phyloP scores from a whole-genome alignment of 129 eudicot genomes.

The Tagetes patula region DNA sequence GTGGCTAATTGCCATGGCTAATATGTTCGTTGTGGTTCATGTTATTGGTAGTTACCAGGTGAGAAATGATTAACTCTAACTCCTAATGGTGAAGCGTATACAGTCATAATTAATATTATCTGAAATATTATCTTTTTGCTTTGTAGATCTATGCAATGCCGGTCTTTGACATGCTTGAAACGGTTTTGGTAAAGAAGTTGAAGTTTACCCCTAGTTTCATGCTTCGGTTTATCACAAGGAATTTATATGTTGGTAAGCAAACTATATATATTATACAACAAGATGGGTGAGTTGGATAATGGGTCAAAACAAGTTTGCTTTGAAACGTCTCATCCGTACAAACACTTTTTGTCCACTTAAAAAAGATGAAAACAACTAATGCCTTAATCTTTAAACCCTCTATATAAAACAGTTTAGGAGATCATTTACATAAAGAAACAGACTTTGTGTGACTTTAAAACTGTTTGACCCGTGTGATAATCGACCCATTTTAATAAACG shows the following conservation, averaged over 20 bases:
- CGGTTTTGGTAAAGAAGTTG: slow-evolving; percentile 59
- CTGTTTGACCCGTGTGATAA: background rate
- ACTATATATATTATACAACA: background rate
- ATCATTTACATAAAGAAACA: background rate
- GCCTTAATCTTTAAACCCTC: background rate
- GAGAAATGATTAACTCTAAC: background rate
- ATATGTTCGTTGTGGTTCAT: slow-evolving; percentile 50
- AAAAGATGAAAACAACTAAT: background rate
- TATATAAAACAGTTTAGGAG: background rate
- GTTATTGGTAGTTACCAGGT: slow-evolving; percentile 67
- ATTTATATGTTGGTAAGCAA: slow-evolving; percentile 58
- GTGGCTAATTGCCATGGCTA: slow-evolving; percentile 60
- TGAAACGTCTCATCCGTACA: background rate
- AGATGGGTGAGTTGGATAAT: background rate
- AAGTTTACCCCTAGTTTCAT: slow-evolving; percentile 45
- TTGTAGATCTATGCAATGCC: slow-evolving; percentile 73
- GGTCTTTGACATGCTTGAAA: slow-evolving; percentile 70
- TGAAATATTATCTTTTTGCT: background rate
- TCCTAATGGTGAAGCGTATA: background rate
- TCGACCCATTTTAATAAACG: background rate
- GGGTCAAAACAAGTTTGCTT: background rate
- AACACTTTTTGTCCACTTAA: background rate
- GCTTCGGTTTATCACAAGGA: slow-evolving; percentile 57
- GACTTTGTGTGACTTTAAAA: background rate
- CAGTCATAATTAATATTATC: background rate